These are phyloP conservation scores for Comarum palustre DNA, from an alignment of 306 rosid genomes.

Conservation along the genomic window DNA sequence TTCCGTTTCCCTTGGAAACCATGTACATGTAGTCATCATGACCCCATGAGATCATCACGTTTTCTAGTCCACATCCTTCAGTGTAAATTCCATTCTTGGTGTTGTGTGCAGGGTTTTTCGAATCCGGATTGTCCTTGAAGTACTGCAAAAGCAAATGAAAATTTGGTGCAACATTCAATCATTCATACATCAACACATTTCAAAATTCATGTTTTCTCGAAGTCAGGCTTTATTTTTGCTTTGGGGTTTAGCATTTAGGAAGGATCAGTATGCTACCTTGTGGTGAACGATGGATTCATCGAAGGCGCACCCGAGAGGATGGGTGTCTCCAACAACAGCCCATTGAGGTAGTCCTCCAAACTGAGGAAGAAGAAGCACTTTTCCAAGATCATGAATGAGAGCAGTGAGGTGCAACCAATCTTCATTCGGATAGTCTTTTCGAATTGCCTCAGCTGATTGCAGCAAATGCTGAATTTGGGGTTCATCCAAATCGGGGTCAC, in stretches of 20 bases:
- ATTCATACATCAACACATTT: too few species aligned
- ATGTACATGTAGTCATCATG: constrained; percentile 6
- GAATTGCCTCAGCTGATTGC: not conserved
- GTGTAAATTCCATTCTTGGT: not conserved
- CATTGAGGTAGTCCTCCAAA: constrained; percentile 3
- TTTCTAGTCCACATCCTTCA: not conserved
- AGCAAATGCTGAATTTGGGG: constrained; percentile 4
- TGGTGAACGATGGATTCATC: not conserved
- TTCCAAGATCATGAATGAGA: not conserved
- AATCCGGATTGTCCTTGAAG: constrained; percentile 5
- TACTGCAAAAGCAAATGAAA: too few species aligned
- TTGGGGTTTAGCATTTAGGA: too few species aligned
- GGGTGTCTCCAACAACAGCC: constrained; percentile 5
- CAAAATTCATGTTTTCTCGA: too few species aligned
- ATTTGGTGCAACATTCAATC: too few species aligned
- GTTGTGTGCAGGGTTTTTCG: not conserved
- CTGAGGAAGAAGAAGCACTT: not conserved
- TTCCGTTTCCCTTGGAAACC: not conserved
- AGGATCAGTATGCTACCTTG: too few species aligned
- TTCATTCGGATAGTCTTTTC: not conserved
- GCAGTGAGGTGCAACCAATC: constrained; percentile 4
- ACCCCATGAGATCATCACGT: not conserved
- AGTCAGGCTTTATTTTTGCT: too few species aligned
- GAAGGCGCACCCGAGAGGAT: constrained; percentile 1
- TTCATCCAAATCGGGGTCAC: constrained; percentile 5